phyloP scores from a whole-genome alignment of 164 flowering plant genomes.

The Magnolia officinalis region DNA sequence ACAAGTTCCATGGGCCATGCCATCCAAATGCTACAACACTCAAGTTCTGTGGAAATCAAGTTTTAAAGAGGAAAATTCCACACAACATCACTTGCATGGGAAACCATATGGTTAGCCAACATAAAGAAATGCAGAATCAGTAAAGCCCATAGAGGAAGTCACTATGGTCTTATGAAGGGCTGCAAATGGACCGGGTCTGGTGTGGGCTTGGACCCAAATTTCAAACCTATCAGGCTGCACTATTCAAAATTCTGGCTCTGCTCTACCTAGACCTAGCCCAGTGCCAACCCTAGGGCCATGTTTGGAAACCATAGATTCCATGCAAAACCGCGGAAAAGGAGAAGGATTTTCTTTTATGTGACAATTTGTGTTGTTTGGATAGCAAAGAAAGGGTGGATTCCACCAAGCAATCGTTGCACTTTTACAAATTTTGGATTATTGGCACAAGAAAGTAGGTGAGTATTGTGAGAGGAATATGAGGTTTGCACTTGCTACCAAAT shows the following conservation, averaged over 20 bases:
- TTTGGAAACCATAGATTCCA: not conserved
- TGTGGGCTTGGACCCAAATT: not conserved
- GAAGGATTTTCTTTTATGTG: not conserved
- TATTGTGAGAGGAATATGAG: too few species aligned
- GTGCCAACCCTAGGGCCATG: not conserved
- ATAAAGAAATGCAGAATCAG: not conserved
- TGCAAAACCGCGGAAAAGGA: not conserved
- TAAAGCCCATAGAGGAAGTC: not conserved
- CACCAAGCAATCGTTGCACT: too few species aligned
- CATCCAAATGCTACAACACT: not conserved
- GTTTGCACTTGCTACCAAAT: too few species aligned
- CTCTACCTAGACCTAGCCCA: not conserved
- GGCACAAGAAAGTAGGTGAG: too few species aligned
- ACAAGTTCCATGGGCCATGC: not conserved
- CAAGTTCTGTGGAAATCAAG: not conserved
- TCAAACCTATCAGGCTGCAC: not conserved
- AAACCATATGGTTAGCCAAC: not conserved
- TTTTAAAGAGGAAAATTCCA: too few species aligned
- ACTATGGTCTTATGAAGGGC: not conserved
- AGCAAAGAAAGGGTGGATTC: too few species aligned
- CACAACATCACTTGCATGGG: not conserved
- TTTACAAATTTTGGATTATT: too few species aligned
- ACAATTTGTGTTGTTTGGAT: not conserved
- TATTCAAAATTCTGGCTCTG: not conserved
- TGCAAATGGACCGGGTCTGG: not conserved